Evolutionary conservation across 345 rosid species (phyloP).

Genomic region (Carallia pectinifolia): DNA sequence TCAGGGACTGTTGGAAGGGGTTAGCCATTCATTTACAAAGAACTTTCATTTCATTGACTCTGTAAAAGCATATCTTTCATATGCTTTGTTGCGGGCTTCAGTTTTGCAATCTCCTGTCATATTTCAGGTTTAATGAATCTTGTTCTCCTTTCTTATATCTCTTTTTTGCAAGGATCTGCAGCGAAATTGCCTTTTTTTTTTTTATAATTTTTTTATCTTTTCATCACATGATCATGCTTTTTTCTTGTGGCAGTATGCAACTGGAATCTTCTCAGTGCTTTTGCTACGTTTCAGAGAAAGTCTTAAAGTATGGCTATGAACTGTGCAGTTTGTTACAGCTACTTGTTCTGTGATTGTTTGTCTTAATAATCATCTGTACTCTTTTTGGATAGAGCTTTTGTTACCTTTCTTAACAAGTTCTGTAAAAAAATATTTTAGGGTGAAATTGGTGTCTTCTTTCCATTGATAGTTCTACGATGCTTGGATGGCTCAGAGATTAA

Average conservation of each 20-base stretch:
- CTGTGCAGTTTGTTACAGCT: slow-evolving; percentile 20
- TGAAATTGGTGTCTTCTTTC: slow-evolving; percentile 93
- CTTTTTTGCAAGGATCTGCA: slow-evolving; percentile 13
- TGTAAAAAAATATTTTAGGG: slow-evolving; percentile 48
- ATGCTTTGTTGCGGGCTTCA: slow-evolving; percentile 92
- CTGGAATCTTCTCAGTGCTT: slow-evolving; percentile 94
- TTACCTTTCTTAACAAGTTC: background rate
- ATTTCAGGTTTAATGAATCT: slow-evolving; percentile 69
- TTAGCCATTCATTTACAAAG: slow-evolving; percentile 88
- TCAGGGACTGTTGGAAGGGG: slow-evolving; percentile 95
- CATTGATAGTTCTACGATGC: slow-evolving; percentile 84
- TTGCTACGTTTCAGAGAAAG: slow-evolving; percentile 88
- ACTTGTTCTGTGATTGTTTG: slow-evolving; percentile 13
- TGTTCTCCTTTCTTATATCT: slow-evolving; percentile 12
- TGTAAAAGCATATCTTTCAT: slow-evolving; percentile 94
- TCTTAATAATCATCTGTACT: slow-evolving; percentile 1
- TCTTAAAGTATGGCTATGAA: slow-evolving; percentile 69
- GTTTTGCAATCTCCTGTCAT: slow-evolving; percentile 84
- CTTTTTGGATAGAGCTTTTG: slow-evolving; percentile 8
- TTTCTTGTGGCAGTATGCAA: slow-evolving; percentile 75
- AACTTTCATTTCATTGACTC: slow-evolving; percentile 97
- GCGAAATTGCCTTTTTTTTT: slow-evolving; percentile 15
- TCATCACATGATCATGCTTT: slow-evolving; percentile 16
- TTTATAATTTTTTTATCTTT: background rate
- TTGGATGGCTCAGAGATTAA: slow-evolving; percentile 75